Evolutionary conservation across 2,329 filamentous ascomycete genomes (phyloP).

Genomic region (Huntiella bhutanensis): DNA sequence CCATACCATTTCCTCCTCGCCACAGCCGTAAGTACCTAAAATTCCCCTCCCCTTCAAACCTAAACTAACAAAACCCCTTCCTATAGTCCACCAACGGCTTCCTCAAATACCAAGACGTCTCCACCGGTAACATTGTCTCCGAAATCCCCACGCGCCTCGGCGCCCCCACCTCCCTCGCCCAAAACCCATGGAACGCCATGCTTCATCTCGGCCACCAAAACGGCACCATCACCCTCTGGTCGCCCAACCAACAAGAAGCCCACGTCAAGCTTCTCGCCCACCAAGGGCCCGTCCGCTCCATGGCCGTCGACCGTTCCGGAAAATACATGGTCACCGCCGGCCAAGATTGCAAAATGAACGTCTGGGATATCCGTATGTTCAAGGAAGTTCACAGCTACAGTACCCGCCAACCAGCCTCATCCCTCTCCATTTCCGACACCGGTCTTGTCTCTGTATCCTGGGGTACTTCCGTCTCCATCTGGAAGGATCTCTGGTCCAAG

Average conservation of each 20-base stretch:
- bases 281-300: constrained; percentile 65
- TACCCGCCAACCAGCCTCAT: constrained; percentile 62
- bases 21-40: constrained; percentile 45
- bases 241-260: constrained; percentile 70
- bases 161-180: constrained; percentile 61
- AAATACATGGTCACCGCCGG: constrained; percentile 91
- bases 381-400: constrained; percentile 82
- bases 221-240: constrained; percentile 87
- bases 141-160: constrained; percentile 76
- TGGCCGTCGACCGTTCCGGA: constrained; percentile 76
- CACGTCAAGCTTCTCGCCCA: constrained; percentile 85
- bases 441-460: constrained; percentile 77
- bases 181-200: constrained; percentile 86
- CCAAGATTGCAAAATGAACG: constrained; percentile 77
- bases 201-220: constrained; percentile 89
- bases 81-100: constrained; percentile 58
- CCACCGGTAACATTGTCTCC: constrained; percentile 72
- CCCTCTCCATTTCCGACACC: constrained; percentile 73
- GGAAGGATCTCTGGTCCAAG: constrained; percentile 76
- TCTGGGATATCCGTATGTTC: constrained; percentile 92
- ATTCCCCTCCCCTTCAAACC: background rate
- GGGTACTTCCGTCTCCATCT: constrained; percentile 76
- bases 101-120: constrained; percentile 87
- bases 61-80: background rate
- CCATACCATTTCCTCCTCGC: constrained; percentile 91